Evolutionary conservation across 495 filamentous ascomycete genomes (phyloP).

Genomic region (Aspergillus olivimuriae): DNA sequence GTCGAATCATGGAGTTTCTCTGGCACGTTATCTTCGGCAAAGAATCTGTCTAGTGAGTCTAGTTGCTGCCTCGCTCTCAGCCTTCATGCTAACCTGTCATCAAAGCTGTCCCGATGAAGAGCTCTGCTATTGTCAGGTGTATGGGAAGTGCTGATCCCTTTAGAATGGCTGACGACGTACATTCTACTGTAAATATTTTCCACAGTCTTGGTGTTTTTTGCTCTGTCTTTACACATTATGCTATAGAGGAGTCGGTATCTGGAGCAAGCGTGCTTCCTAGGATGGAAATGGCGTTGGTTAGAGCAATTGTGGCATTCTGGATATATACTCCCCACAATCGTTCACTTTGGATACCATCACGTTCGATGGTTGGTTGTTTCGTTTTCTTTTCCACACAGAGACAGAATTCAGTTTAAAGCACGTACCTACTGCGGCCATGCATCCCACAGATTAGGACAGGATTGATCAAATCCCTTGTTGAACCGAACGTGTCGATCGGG

Average conservation of each 20-base stretch:
- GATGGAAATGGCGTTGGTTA: slow-evolving; percentile 2
- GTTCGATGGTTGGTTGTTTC: too few species aligned
- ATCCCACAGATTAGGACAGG: too few species aligned
- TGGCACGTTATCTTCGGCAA: slow-evolving; percentile 64
- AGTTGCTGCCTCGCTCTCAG: not conserved
- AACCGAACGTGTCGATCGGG: too few species aligned
- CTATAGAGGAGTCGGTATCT: not conserved
- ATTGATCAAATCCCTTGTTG: too few species aligned
- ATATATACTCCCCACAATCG: too few species aligned
- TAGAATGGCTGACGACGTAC: not conserved
- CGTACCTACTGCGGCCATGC: too few species aligned
- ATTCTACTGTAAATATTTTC: not conserved
- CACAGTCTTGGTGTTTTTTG: not conserved
- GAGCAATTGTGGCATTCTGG: too few species aligned
- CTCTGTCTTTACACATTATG: not conserved
- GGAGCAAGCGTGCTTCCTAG: too few species aligned
- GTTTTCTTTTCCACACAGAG: too few species aligned
- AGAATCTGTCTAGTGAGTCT: slow-evolving; percentile 38
- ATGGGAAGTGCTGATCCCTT: slow-evolving; percentile 34
- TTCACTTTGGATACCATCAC: too few species aligned
- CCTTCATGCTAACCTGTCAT: not conserved
- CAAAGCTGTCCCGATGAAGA: slow-evolving; percentile 42
- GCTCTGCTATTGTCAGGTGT: slow-evolving; percentile 45
- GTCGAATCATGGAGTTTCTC: slow-evolving; percentile 69
- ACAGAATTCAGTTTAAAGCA: too few species aligned